A percentile compares a stretch with the other conserved stretches of the same genome.
Conservation (phyloP, 2,329 filamentous ascomycete genomes). For the Epichloe baconii region DNA sequence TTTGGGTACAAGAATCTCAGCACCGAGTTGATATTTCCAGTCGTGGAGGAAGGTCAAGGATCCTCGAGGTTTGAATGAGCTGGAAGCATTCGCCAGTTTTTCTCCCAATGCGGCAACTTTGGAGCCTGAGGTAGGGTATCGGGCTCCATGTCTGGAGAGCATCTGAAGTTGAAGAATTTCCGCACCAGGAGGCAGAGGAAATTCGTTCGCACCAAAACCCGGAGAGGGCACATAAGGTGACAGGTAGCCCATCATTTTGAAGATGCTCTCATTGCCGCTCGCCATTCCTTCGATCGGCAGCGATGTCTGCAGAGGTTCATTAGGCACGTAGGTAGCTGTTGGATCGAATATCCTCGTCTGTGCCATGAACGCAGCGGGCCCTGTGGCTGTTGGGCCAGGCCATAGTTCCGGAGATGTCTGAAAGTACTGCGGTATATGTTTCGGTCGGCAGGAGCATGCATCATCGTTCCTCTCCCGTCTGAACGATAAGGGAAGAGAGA, state of each 20-base stretch:
- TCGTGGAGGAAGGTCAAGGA: constrained; percentile 51
- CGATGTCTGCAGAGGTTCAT: constrained; percentile 57
- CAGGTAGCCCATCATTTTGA: constrained; percentile 53
- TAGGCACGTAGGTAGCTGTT: constrained; percentile 51
- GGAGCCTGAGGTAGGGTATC: constrained; percentile 54
- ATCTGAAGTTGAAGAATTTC: constrained; percentile 60
- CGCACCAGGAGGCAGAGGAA: constrained; percentile 50
- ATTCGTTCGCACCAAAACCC: constrained; percentile 64
- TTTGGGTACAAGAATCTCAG: constrained; percentile 58
- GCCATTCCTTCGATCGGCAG: constrained; percentile 50
- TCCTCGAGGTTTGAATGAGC: constrained; percentile 42
- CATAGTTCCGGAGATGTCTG: constrained; percentile 47
- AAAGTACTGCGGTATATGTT: constrained; percentile 47
- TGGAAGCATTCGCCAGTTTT: constrained; percentile 41
- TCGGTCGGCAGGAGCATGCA: constrained; percentile 18
- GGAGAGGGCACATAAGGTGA: constrained; percentile 59
- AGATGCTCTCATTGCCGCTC: constrained; percentile 49
- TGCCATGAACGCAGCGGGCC: constrained; percentile 54
- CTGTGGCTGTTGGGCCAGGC: constrained; percentile 57
- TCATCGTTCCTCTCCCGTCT: constrained; percentile 6
- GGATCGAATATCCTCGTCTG: constrained; percentile 57
- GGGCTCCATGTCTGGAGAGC: constrained; percentile 59
- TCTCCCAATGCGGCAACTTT: constrained; percentile 42
- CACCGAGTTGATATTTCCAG: constrained; percentile 57
- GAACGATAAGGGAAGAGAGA: constrained; percentile 21